Conservation (phyloP, 2,329 filamentous ascomycete genomes). For the Knufia petricola region DNA sequence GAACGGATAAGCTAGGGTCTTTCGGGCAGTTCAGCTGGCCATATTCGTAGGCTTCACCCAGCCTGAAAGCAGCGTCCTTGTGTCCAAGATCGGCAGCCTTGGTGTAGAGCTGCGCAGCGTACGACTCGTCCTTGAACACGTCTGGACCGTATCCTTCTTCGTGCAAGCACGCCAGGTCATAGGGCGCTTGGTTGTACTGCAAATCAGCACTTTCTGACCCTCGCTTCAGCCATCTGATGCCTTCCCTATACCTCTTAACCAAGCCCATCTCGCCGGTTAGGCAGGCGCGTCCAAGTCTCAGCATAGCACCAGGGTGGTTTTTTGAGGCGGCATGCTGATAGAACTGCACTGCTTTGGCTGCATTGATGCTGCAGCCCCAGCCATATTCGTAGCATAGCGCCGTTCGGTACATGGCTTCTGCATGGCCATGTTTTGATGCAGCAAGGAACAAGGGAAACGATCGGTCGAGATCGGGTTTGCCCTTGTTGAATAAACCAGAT, state of each 20-base stretch:
- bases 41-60: constrained; percentile 97
- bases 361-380: constrained; percentile 87
- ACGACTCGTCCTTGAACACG: constrained; percentile 79
- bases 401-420: constrained; percentile 87
- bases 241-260: constrained; percentile 76
- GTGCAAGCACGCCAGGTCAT: constrained; percentile 79
- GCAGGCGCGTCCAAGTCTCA: constrained; percentile 82
- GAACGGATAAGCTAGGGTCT: constrained; percentile 86
- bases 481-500: constrained; percentile 90
- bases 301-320: constrained; percentile 90
- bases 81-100: constrained; percentile 89
- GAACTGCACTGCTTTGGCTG: constrained; percentile 86
- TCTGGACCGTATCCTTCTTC: constrained; percentile 91
- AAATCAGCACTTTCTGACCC: constrained; percentile 79
- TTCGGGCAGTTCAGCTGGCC: constrained; percentile 77
- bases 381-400: constrained; percentile 96
- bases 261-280: constrained; percentile 78
- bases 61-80: constrained; percentile 69
- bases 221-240: constrained; percentile 91
- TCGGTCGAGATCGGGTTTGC: constrained; percentile 80
- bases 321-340: constrained; percentile 84
- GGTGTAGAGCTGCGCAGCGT: constrained; percentile 88
- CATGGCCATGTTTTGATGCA: constrained; percentile 92
- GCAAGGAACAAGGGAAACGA: constrained; percentile 89
- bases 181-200: constrained; percentile 89